phyloP scores from a whole-genome alignment of 352 stramenopile genomes.

The Pythium monospermum region DNA sequence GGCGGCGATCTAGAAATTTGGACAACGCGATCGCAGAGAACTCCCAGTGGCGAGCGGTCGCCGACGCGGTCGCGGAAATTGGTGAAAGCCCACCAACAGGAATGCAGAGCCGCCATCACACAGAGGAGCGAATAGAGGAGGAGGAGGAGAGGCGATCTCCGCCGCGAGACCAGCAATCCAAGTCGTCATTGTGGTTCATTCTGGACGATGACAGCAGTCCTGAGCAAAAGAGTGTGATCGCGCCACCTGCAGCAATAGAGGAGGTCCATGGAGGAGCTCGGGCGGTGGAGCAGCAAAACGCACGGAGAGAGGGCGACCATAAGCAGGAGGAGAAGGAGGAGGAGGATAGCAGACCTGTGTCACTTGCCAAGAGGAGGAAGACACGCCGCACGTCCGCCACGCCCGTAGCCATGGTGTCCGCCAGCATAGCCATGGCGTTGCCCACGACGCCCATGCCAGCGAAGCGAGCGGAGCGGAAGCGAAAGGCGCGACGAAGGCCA shows the following conservation, averaged over 20 bases:
- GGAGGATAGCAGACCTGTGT: too few species aligned
- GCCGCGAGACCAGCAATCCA: slow-evolving; percentile 16
- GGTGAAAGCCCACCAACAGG: background rate
- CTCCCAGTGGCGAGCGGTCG: slow-evolving; percentile 19
- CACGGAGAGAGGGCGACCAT: background rate
- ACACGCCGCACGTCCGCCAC: background rate
- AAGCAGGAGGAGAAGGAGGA: too few species aligned
- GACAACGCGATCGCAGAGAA: too few species aligned
- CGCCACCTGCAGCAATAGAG: background rate
- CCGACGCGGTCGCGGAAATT: slow-evolving; percentile 21
- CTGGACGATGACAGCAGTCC: slow-evolving; percentile 39
- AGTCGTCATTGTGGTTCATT: slow-evolving; percentile 75
- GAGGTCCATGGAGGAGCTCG: too few species aligned
- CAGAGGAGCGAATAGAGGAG: slow-evolving; percentile 2
- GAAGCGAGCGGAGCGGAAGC: slow-evolving; percentile 40
- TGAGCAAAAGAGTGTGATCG: slow-evolving; percentile 4
- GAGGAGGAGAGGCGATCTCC: slow-evolving; percentile 10
- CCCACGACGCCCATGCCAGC: slow-evolving; percentile 1
- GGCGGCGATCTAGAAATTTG: too few species aligned
- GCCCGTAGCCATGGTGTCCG: background rate
- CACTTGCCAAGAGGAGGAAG: background rate
- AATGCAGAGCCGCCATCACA: slow-evolving; percentile 2
- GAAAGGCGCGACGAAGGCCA: slow-evolving; percentile 37
- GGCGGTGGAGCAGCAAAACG: background rate
- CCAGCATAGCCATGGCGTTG: background rate